Base-by-base conservation (phyloP, 2,329 filamentous ascomycete species). In the Penicillium polonicum region DNA sequence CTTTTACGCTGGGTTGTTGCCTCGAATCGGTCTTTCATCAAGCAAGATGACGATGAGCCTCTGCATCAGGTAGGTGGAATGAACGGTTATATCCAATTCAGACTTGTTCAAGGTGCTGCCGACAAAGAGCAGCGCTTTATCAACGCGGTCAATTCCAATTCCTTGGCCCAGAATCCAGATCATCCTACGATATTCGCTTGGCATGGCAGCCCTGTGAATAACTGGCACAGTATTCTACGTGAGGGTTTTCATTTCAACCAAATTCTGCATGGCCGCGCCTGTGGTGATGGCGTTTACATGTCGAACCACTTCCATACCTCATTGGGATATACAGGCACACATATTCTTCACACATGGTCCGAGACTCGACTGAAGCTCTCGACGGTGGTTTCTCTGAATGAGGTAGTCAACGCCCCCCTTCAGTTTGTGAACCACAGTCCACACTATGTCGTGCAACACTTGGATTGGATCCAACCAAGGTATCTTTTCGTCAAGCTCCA, bases 141-240 rank as follows among this genome's bases (percentile, higher is more conserved):
- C 7, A 74, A 84, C 23, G 85, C 87, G 15, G 79, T 94, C 3
- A 77, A 79, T 38, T 25, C 72, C 17, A 60, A 65, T 8, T 71
- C 74, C 2, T 57, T 66, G 17, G 70, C 76, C 6, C 67, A 79
- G 19, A 72, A 74, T 39, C 64, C 79, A 45, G 63, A 74, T 58
- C 79, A 85, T 63, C 88, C 89, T 0, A 93, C 90, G 0, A 73
- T 96, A 2, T 91, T 96, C 67, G 91, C 90, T 0, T 96, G 89
- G 87, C 92, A 97, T 71, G 92, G 92, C 6, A 95, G 90, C 67
- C 72, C 77, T 0, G 62, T 96, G 3, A 63, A 73, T 3, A 96
- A 96, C 67, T 96, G 92, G 92, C 92, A 97, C 73, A 89, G 88
- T 66, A 96, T 97, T 66, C 85, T 96, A 61, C 85, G 92, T 33